These are phyloP conservation scores for Hypericum androsaemum DNA, from an alignment of 345 rosid species.

Conservation along the genomic window DNA sequence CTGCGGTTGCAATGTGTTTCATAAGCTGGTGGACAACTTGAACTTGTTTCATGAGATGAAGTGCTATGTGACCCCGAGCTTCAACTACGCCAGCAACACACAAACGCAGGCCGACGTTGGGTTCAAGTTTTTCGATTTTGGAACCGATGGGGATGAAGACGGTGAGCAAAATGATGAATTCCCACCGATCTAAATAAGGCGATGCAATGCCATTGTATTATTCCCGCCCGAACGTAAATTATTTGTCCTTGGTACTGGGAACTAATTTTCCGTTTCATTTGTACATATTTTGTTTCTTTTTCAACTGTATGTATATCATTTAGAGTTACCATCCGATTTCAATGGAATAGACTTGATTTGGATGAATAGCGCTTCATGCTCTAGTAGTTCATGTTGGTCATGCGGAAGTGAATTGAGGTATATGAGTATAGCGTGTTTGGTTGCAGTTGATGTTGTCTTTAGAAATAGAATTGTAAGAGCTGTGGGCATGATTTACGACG, in stretches of 20 bases:
- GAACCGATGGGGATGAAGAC: conserved; percentile 17
- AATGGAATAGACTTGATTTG: conserved; percentile 7
- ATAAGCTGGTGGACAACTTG: conserved; percentile 87
- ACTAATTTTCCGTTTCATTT: conserved; percentile 15
- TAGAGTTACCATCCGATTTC: too few relatives aligned
- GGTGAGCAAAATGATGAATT: conserved; percentile 29
- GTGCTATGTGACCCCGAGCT: conserved; percentile 59
- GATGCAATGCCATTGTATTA: conserved; percentile 4
- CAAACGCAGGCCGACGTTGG: conserved; percentile 53
- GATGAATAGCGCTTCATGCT: conserved; percentile 3
- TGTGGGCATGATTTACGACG: too few relatives aligned
- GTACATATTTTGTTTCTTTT: conserved; percentile 18
- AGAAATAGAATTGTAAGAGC: too few relatives aligned
- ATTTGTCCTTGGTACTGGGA: conserved; percentile 13
- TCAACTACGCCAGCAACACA: conserved; percentile 41
- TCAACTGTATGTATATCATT: background rate
- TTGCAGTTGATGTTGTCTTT: too few relatives aligned
- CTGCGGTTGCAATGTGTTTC: conserved; percentile 88
- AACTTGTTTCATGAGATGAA: conserved; percentile 89
- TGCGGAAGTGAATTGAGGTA: too few relatives aligned
- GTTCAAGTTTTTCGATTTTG: conserved; percentile 49
- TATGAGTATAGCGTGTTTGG: too few relatives aligned
- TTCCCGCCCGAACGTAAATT: conserved; percentile 27
- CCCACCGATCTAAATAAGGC: conserved; percentile 33
- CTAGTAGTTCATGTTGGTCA: background rate